Base-by-base conservation (phyloP, 1,139 yeast genomes). In the Pichia sp. region DNA sequence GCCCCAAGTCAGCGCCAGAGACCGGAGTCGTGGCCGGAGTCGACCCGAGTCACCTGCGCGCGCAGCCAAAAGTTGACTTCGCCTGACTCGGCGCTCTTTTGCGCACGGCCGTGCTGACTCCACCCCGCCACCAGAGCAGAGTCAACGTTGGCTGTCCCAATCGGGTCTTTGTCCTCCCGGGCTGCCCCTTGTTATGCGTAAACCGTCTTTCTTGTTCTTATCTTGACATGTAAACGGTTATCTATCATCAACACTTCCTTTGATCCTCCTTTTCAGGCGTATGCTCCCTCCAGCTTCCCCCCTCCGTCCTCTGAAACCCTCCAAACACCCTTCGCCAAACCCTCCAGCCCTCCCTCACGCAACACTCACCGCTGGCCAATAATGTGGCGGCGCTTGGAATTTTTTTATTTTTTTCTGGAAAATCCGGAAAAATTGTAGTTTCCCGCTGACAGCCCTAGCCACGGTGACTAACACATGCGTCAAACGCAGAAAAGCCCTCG, bases 161-260 rank as follows among this genome's bases (percentile, higher is more conserved):
- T 36, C 41, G 41, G 41, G 41, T 23, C 26, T 23, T 23, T 23
- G 26, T 23, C 26, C 26, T 23, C 26, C 26, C 26, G 26, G 26
- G 26, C 26, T 23, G 26, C 19, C 47, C 19, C 8, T 11, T 32
- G 6, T 16, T 19, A 15, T 29, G 16, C 19, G 10, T 45, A 6
- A 4, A 23, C 32, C 34, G 10, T 23, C n/a, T 45, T 26, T 41
- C 13, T 41, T 41, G 29, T n/a, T 26, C 45, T 43, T 43, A 43
- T 43, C 45, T 43, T 43, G 41, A 43, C 32, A n/a, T 43, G 32
- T 15, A n/a, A 26, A 16, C 38, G 30, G n/a, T 36, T 45, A 32
- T 32, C 38, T 36, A n/a, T 45, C 48, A 15, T 46, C 49, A 46
- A 46, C 49, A 46, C 49, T 46, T 46, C 40, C n/a, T 13, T 8